Evolutionary conservation across 1,284 basidiomycete species (phyloP), one percentile per base, ranked within the genome.

Genomic region (Rhodotorula sp.): DNA sequence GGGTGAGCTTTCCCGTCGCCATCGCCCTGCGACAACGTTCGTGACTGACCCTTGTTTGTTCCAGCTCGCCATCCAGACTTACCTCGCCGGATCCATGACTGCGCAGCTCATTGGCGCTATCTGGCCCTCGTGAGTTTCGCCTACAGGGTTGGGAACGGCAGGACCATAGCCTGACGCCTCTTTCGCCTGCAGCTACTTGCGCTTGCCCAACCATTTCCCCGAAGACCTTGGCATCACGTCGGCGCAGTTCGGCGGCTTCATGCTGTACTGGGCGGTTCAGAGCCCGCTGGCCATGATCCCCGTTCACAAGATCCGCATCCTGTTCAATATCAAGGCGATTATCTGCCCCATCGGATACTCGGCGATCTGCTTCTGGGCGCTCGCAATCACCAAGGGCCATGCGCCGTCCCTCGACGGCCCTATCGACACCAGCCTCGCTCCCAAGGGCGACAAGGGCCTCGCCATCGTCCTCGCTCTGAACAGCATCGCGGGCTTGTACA

Each of bases 401-500:
- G 86, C 87, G 0, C 80, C 80, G 17, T 41, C 77, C 13, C 58
- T 69, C 41, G 17, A 23, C 34, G 48, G 61, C 13, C 19, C 52
- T 13, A 56, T 48, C 52, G 10, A 63, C 34, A 16, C 41, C 8
- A n/a, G 25, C n/a, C 66, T 54, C 34, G n/a, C 16, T 68, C 80
- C 81, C 9, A 79, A 87, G 41, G 85, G 85, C 25, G 23, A 23
- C n/a, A 45, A 55, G 56, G 62, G 21, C 23, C 91, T 90, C 88
- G 88, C 88, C 25, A 90, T 88, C 88, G 80, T 92, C 60, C 85
- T 84, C 67, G 86, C 88, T 0, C 79, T 91, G 66, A 90, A 90
- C 77, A 88, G 88, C 70, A 87, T 89, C 10, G 80, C 90, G 23
- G 88, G 88, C 0, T 85, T 87, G 64, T 90, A 88, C 77, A 82